These are phyloP conservation scores for Fusarium subtropicale DNA, from an alignment of 2,329 filamentous ascomycete species.

Conservation along the genomic window DNA sequence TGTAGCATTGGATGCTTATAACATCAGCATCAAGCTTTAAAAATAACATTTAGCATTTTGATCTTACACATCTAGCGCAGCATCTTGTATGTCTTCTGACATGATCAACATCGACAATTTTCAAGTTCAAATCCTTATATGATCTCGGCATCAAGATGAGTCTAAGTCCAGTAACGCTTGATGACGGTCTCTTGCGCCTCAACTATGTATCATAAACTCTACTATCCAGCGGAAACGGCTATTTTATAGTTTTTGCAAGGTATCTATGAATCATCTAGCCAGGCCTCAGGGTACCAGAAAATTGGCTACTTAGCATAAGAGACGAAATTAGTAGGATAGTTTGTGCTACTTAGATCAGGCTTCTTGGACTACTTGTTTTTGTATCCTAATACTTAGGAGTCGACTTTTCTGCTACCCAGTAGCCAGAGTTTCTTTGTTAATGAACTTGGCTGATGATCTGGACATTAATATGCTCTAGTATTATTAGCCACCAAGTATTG, in stretches of 20 bases:
- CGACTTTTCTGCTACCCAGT: no score
- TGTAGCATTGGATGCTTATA: slow-evolving; percentile 70
- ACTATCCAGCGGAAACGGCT: background rate
- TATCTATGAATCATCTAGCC: no score
- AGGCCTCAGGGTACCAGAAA: no score
- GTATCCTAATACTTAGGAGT: no score
- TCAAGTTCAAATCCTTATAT: no score
- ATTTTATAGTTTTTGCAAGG: no score
- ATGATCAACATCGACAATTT: background rate
- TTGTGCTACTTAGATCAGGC: no score
- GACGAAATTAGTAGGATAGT: no score
- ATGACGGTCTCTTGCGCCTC: background rate
- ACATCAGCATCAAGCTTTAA: slow-evolving; percentile 78
- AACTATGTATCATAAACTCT: background rate
- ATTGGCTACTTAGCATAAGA: no score
- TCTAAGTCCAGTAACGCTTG: background rate
- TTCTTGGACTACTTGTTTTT: no score
- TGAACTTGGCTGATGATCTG: background rate
- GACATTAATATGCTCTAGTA: background rate
- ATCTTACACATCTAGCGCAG: slow-evolving; percentile 1
- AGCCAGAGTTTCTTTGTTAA: no score
- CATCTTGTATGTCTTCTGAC: background rate
- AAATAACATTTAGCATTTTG: slow-evolving; percentile 2
- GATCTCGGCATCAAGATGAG: background rate
- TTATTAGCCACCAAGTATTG: background rate